phyloP scores from a whole-genome alignment of 2,329 filamentous ascomycete genomes.

The Chaetomiaceae sp. region DNA sequence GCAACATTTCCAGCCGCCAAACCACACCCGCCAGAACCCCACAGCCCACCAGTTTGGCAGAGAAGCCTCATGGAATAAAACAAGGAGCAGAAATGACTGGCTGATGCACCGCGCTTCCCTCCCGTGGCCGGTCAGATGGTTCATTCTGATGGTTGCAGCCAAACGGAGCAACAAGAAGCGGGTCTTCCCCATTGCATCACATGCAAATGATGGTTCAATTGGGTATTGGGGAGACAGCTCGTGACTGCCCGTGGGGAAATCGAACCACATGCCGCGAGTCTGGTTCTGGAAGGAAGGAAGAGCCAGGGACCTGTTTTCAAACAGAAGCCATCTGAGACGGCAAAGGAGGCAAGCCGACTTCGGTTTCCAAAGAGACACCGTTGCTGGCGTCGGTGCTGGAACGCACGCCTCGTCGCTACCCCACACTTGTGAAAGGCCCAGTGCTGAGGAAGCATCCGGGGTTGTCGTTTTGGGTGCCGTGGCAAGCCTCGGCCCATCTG shows the following conservation, averaged over 20 bases:
- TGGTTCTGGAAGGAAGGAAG: background rate
- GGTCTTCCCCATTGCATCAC: slow-evolving; percentile 9
- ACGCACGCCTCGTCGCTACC: background rate
- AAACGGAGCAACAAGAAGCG: background rate
- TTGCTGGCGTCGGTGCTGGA: background rate
- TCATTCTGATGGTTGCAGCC: background rate
- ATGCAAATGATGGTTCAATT: slow-evolving; percentile 14
- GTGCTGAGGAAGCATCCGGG: background rate
- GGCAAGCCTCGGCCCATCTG: slow-evolving; percentile 24
- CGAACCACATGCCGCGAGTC: background rate
- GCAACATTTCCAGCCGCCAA: background rate
- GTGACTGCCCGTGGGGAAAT: slow-evolving; percentile 22
- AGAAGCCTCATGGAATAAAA: too few relatives aligned
- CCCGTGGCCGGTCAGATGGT: background rate
- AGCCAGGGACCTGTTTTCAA: background rate
- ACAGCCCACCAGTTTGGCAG: too few relatives aligned
- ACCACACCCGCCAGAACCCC: too few relatives aligned
- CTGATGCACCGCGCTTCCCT: too few relatives aligned
- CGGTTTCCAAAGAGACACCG: background rate
- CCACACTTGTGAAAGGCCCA: slow-evolving; percentile 2
- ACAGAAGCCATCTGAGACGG: background rate
- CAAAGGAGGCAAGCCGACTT: background rate
- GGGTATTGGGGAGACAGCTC: slow-evolving; percentile 3
- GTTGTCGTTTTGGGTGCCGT: slow-evolving; percentile 5
- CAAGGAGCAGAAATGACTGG: too few relatives aligned